Base-by-base conservation (phyloP, 2,329 filamentous ascomycete genomes). In the Zalaria sp. region DNA sequence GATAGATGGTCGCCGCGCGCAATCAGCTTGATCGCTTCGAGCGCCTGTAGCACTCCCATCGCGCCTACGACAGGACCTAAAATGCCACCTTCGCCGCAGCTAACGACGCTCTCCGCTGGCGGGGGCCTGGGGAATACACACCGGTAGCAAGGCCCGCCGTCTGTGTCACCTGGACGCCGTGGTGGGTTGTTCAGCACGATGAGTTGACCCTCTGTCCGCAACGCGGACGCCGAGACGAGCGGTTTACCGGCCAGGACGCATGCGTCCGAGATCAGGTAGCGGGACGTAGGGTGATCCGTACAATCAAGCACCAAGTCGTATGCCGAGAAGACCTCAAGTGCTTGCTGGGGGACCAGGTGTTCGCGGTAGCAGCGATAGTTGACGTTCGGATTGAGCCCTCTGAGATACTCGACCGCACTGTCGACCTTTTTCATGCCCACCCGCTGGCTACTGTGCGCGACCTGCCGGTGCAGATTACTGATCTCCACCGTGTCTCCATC, bases 251-350 rank as follows among this genome's bases (percentile, higher is more conserved):
- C 69, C 3, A 94, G 67, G 6, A 95, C 82, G 51, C 86, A 93
- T 10, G 83, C 75, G 57, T 98, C 91, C 0, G 86, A 94, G 49
- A 96, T 84, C 37, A 96, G 73, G 58, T 98, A 96, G 35, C 91
- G 83, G 0, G 86, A 84, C 1, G 84, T 81, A 0, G 91, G 89
- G 49, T 89, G 87, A 61, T 98, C 91, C 6, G 89, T 96, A 59
- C 91, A 98, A 60, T 98, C 91, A 8, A 98, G 76, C 2, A 96
- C 77, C 1, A 95, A 51, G 52, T 94, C 85, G 56, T 93, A 96
- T 3, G 66, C 52, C 0, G 67, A 62, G 43, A 93, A 75, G 34
- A 86, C 77, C 0, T 67, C 59, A 5, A 76, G 62, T 0, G 86
- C 83, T 40, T 81, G 83, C 44, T 75, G 64, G 0, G 85, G 72